Conservation (phyloP, 257 asterid species). For the Solanum sitiens region DNA sequence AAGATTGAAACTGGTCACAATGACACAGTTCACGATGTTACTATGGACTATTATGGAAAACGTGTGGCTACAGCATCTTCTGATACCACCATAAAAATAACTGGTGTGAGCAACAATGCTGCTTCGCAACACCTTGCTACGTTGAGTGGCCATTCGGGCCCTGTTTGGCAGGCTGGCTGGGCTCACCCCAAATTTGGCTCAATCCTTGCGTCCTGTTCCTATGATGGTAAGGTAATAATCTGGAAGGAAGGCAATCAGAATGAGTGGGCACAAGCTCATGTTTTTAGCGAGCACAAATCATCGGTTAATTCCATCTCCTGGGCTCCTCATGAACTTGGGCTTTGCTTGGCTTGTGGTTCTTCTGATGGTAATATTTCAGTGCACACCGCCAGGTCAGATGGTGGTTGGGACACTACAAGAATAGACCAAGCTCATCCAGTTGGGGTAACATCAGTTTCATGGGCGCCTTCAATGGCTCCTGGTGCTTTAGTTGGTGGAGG, state of each 20-base stretch:
- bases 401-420: slow-evolving; percentile 72
- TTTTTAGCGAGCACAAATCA: slow-evolving; percentile 64
- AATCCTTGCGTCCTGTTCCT: slow-evolving; percentile 76
- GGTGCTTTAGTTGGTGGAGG: slow-evolving; percentile 76
- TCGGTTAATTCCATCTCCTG: slow-evolving; percentile 87
- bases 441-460: slow-evolving; percentile 90
- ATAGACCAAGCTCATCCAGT: slow-evolving; percentile 95
- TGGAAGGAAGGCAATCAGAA: slow-evolving; percentile 86
- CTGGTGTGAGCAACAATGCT: slow-evolving; percentile 55
- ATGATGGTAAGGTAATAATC: slow-evolving; percentile 75
- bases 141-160: slow-evolving; percentile 75
- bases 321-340: slow-evolving; percentile 90
- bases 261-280: slow-evolving; percentile 71
- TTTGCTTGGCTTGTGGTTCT: slow-evolving; percentile 90
- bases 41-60: slow-evolving; percentile 93
- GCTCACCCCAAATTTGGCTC: slow-evolving; percentile 95
- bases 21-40: slow-evolving; percentile 75
- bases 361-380: slow-evolving; percentile 80
- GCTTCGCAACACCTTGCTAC: slow-evolving; percentile 81
- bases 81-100: slow-evolving; percentile 68
- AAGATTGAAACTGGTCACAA: slow-evolving; percentile 92
- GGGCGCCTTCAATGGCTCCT: slow-evolving; percentile 90
- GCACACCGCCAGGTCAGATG: slow-evolving; percentile 57
- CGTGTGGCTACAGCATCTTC: slow-evolving; percentile 93
- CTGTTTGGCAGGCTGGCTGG: slow-evolving; percentile 95